These are phyloP conservation scores for Apiotrichum mycotoxinovorans DNA, from an alignment of 1,284 basidiomycete genomes.

Conservation along the genomic window DNA sequence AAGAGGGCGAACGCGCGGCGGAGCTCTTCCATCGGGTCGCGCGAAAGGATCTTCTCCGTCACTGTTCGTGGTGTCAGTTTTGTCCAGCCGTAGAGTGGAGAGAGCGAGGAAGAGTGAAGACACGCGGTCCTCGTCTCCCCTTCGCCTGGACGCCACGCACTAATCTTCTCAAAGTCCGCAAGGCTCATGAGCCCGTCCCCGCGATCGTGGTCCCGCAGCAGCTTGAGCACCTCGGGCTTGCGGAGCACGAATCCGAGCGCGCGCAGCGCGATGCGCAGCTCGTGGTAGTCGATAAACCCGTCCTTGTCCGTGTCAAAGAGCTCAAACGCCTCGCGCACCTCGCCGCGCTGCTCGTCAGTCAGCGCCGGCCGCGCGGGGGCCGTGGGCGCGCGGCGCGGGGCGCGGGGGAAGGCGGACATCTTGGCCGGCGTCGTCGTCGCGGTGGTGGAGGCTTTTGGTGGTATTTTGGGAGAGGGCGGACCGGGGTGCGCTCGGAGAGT, in stretches of 20 bases:
- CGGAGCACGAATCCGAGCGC: constrained; percentile 97
- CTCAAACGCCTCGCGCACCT: constrained; percentile 98
- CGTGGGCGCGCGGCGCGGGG: constrained; percentile 8
- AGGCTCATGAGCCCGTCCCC: constrained; percentile 90
- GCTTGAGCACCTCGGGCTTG: constrained; percentile 95
- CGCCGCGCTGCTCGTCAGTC: constrained; percentile 90
- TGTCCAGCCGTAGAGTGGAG: neutral
- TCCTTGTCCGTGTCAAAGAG: constrained; percentile 99
- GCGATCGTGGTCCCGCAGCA: constrained; percentile 89
- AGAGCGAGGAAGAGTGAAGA: no score
- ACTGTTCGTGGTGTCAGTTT: constrained; percentile 56
- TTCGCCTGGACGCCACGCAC: constrained; percentile 73
- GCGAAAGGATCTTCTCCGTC: constrained; percentile 85
- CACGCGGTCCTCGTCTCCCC: neutral
- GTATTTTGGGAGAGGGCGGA: neutral
- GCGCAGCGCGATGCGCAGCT: constrained; percentile 97
- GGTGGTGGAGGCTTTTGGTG: neutral
- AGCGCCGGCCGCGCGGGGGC: constrained; percentile 61
- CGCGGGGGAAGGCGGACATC: constrained; percentile 22
- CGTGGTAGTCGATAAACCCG: constrained; percentile 94
- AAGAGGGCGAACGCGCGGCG: constrained; percentile 92
- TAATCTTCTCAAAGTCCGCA: constrained; percentile 91
- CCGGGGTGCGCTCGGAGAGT: no score
- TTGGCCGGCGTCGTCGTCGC: neutral
- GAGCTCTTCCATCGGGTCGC: constrained; percentile 96